phyloP scores from a whole-genome alignment of 441 rosid genomes.

The Pelargonium citronellum region DNA sequence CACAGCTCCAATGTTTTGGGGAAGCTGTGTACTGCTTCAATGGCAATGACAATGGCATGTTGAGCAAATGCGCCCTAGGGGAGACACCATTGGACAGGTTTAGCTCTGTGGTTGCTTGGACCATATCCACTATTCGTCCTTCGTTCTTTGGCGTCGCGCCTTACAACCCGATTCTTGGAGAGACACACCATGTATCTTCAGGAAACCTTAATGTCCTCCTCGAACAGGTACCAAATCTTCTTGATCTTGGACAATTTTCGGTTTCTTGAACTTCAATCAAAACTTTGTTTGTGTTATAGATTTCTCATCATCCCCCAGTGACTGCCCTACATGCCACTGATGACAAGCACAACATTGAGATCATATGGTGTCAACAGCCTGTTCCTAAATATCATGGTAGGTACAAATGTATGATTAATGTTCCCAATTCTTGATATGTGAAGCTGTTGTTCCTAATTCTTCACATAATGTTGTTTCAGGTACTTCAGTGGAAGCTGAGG shows the following conservation, averaged over 20 bases:
- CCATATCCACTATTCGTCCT: conserved; percentile 56
- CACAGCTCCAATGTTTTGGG: conserved; percentile 77
- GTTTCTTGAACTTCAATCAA: background rate
- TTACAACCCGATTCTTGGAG: conserved; percentile 77
- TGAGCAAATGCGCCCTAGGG: conserved; percentile 38
- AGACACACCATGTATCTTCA: conserved; percentile 78
- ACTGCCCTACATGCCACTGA: conserved; percentile 78
- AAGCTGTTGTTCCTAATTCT: too few relatives aligned
- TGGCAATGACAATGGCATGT: conserved; percentile 33
- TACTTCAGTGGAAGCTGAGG: conserved; percentile 53
- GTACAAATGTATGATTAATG: too few relatives aligned
- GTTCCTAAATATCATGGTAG: conserved; percentile 65
- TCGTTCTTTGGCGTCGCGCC: conserved; percentile 61
- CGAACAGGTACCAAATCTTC: conserved; percentile 46
- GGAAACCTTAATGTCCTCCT: conserved; percentile 55
- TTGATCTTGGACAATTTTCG: background rate
- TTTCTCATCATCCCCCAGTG: conserved; percentile 89
- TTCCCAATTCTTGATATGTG: background rate
- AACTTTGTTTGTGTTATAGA: conserved; percentile 27
- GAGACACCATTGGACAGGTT: conserved; percentile 50
- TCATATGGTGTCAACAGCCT: conserved; percentile 57
- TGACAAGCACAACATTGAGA: conserved; percentile 48
- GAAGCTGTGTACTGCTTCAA: conserved; percentile 42
- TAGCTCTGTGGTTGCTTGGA: conserved; percentile 51
- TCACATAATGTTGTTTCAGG: conserved; percentile 31